Evolutionary conservation across 192 early-diverging fungal genomes (phyloP).

Genomic region (Podila verticillata): DNA sequence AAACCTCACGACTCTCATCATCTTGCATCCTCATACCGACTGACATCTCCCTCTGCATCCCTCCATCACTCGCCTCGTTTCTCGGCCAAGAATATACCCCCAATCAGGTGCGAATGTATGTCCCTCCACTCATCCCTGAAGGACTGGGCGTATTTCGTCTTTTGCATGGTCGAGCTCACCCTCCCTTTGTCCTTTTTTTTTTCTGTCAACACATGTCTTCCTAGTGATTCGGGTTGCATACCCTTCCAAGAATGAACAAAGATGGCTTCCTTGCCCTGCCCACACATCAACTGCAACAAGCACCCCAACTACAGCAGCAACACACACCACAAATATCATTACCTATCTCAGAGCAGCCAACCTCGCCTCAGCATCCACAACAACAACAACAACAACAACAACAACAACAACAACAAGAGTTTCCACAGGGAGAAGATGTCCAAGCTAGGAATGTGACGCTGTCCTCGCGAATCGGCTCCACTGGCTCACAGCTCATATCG

Average conservation of each 20-base stretch:
- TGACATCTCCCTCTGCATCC: too few relatives aligned
- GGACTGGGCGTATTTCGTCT: too few relatives aligned
- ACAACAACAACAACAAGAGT: slow-evolving; percentile 12
- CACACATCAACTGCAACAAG: background rate
- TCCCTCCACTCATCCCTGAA: too few relatives aligned
- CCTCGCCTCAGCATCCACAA: background rate
- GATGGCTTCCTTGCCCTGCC: background rate
- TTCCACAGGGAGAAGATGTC: slow-evolving; percentile 33
- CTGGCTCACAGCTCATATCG: slow-evolving; percentile 40
- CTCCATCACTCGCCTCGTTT: too few relatives aligned
- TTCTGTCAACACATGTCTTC: too few relatives aligned
- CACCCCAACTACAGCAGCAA: background rate
- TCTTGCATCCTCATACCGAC: too few relatives aligned
- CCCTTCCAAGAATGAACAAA: slow-evolving; percentile 2
- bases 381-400: slow-evolving; percentile 7
- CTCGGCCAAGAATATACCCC: too few relatives aligned
- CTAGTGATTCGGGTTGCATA: too few relatives aligned
- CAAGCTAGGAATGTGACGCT: slow-evolving; percentile 15
- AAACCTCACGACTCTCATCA: too few relatives aligned
- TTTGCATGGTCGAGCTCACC: too few relatives aligned
- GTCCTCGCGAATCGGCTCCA: slow-evolving; percentile 33
- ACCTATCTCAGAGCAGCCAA: background rate
- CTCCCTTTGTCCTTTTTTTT: too few relatives aligned
- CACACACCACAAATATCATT: background rate
- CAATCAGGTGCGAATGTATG: too few relatives aligned